Conservation (phyloP, 2,329 filamentous ascomycete species). For the Bipolaris oryzae region DNA sequence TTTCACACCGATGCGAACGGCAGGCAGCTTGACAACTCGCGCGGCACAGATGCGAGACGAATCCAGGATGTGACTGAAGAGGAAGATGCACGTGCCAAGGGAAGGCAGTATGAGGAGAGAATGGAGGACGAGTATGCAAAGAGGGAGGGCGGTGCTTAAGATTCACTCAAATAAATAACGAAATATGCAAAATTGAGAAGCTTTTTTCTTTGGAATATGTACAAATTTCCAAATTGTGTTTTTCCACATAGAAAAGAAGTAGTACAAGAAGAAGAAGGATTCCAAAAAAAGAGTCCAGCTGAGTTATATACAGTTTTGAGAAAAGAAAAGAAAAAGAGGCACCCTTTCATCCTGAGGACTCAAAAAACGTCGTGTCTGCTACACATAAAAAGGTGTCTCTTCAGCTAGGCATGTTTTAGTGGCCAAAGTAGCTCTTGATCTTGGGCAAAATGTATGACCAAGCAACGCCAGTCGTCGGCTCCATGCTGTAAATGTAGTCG, state of each 20-base stretch:
- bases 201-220: no score
- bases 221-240: not conserved
- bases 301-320: not conserved
- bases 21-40: conserved; percentile 20
- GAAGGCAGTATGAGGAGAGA: conserved; percentile 48
- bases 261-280: not conserved
- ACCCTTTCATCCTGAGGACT: no score
- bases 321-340: not conserved
- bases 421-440: conserved; percentile 45
- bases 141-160: conserved; percentile 51
- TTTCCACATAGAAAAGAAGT: not conserved
- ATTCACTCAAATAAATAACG: no score
- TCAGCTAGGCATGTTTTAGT: not conserved
- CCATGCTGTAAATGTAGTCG: conserved; percentile 57
- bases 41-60: conserved; percentile 13
- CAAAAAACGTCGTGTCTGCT: not conserved
- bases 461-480: conserved; percentile 55
- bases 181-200: no score
- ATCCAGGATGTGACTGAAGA: conserved; percentile 45
- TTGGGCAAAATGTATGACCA: conserved; percentile 46
- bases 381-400: not conserved
- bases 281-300: not conserved
- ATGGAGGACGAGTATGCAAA: conserved; percentile 55
- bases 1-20: conserved; percentile 32
- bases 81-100: conserved; percentile 41